Conservation (phyloP, 2,329 filamentous ascomycete genomes). For the Beauveria pseudobassiana region DNA sequence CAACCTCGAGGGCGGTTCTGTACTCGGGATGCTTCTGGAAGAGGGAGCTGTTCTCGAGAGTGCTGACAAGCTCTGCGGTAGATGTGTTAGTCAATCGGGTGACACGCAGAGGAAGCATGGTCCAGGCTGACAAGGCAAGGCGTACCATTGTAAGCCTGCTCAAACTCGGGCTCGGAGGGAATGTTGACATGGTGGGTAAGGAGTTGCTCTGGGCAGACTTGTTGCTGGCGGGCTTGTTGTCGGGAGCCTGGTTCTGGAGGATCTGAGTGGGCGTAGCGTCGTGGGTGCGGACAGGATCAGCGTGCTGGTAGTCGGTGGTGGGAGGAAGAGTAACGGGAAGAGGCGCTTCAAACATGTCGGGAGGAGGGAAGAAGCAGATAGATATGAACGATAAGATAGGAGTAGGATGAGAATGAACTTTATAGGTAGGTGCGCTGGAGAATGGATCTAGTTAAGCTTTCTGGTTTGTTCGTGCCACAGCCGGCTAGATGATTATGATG, state of each 20-base stretch:
- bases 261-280: slow-evolving; percentile 5
- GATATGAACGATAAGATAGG: neutral
- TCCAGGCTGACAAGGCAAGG: neutral
- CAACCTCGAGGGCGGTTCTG: slow-evolving; percentile 80
- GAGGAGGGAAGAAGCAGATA: neutral
- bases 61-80: slow-evolving; percentile 75
- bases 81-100: neutral
- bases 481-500: neutral
- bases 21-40: slow-evolving; percentile 95
- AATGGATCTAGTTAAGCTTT: neutral
- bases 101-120: neutral
- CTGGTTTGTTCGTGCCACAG: neutral
- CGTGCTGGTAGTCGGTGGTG: slow-evolving; percentile 1
- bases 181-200: slow-evolving; percentile 61
- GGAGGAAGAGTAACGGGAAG: slow-evolving; percentile 9
- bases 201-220: slow-evolving; percentile 10
- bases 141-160: slow-evolving; percentile 92
- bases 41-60: slow-evolving; percentile 86
- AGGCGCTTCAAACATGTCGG: slow-evolving; percentile 5
- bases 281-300: slow-evolving; percentile 2
- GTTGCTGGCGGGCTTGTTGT: slow-evolving; percentile 8
- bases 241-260: slow-evolving; percentile 9
- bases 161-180: slow-evolving; percentile 87
- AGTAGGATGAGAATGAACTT: neutral
- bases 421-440: neutral